A percentile compares a stretch with the other conserved stretches of the same genome.
Evolutionary conservation across 2,329 filamentous ascomycete genomes (phyloP).

Genomic region (Talaromyces atroroseus): DNA sequence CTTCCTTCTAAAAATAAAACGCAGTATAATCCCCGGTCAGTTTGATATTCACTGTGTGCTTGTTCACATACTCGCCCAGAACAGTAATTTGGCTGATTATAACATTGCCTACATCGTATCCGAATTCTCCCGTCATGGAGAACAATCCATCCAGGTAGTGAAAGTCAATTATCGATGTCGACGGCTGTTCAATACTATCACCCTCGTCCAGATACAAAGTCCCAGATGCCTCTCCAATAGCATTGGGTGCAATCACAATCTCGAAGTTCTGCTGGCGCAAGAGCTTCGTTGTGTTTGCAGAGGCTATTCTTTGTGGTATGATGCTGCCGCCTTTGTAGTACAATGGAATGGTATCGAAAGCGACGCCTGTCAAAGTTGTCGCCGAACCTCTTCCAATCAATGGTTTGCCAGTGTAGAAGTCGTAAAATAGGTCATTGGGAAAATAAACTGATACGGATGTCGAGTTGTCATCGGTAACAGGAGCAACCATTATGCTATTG

Average conservation of each 20-base stretch:
- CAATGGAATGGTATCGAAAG: slow-evolving; percentile 53
- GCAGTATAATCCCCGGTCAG: not conserved
- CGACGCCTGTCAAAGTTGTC: slow-evolving; percentile 42
- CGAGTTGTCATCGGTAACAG: slow-evolving; percentile 48
- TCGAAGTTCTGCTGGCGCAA: slow-evolving; percentile 61
- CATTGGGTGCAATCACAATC: slow-evolving; percentile 62
- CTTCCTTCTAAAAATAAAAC: not conserved
- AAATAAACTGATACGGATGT: slow-evolving; percentile 53
- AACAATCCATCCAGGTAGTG: slow-evolving; percentile 48
- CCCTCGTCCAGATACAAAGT: slow-evolving; percentile 75
- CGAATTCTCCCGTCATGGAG: slow-evolving; percentile 26
- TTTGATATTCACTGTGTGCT: slow-evolving; percentile 9
- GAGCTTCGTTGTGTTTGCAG: slow-evolving; percentile 57
- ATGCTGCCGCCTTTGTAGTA: slow-evolving; percentile 59
- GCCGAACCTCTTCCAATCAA: slow-evolving; percentile 44
- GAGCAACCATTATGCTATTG: slow-evolving; percentile 51
- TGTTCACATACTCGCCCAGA: slow-evolving; percentile 21
- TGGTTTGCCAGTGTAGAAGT: slow-evolving; percentile 50
- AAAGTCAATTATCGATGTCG: slow-evolving; percentile 56
- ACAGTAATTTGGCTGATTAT: slow-evolving; percentile 30
- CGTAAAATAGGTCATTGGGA: slow-evolving; percentile 55
- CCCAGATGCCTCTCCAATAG: slow-evolving; percentile 59
- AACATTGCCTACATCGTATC: slow-evolving; percentile 20
- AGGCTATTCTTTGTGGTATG: slow-evolving; percentile 50
- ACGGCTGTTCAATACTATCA: slow-evolving; percentile 55